Conservation (phyloP, 148 eudicot genomes). For the Chenopodium album region DNA sequence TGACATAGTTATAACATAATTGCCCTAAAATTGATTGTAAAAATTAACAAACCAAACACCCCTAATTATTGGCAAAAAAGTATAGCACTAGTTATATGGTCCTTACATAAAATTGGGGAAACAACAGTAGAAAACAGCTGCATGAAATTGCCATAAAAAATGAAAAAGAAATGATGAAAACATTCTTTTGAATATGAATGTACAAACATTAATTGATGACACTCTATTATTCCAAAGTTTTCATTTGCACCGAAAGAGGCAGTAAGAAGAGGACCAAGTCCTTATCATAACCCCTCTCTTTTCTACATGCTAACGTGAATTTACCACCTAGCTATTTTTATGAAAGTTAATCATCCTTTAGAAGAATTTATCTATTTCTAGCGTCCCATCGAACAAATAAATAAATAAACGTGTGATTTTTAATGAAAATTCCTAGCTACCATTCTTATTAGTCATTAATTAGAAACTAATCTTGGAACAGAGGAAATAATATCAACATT, state of each 20-base stretch:
- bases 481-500: too few species aligned
- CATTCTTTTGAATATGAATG: neutral
- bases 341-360: neutral
- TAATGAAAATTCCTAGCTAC: neutral
- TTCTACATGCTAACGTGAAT: constrained; percentile 4
- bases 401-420: neutral
- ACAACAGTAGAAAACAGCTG: constrained; percentile 1
- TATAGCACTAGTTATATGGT: neutral
- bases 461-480: too few species aligned
- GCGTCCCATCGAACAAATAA: constrained; percentile 1
- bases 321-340: neutral
- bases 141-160: constrained; percentile 4
- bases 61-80: neutral
- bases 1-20: neutral
- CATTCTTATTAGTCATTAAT: too few species aligned
- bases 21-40: neutral
- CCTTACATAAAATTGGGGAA: neutral
- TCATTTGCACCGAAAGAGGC: constrained; percentile 32
- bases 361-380: neutral
- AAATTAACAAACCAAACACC: neutral
- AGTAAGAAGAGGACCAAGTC: constrained; percentile 3
- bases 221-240: constrained; percentile 20
- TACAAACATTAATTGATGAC: constrained; percentile 3
- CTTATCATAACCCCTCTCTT: constrained; percentile 2
- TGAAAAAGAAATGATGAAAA: constrained; percentile 3